Conservation (phyloP, 192 early-diverging fungal genomes). For the Coemansia aciculifera region DNA sequence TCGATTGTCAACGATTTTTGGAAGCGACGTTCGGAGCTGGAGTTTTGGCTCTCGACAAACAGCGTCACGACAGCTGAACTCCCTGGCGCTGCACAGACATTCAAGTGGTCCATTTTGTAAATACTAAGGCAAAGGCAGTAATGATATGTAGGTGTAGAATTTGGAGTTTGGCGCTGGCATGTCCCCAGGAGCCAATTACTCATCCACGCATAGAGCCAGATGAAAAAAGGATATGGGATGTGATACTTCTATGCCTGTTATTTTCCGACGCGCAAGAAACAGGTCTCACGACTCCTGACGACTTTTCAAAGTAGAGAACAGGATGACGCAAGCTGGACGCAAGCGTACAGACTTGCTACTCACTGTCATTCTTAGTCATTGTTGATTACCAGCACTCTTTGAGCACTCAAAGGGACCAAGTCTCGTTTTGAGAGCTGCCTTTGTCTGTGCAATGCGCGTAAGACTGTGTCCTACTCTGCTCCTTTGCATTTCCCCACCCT, state of each 20-base stretch:
- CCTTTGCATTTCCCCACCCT: neutral
- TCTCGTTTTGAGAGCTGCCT: no score
- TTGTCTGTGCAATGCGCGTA: neutral
- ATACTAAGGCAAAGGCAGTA: neutral
- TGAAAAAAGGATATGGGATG: neutral
- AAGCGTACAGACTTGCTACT: no score
- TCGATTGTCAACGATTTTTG: slow-evolving; percentile 47
- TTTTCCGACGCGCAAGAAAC: no score
- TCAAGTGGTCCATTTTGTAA: neutral
- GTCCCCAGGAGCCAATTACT: no score
- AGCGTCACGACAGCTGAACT: slow-evolving; percentile 75
- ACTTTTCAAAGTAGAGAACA: no score
- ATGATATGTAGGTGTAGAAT: neutral
- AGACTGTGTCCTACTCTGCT: neutral
- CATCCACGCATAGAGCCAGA: neutral
- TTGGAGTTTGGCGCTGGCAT: neutral
- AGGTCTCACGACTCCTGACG: no score
- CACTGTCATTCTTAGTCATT: neutral
- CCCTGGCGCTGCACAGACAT: neutral
- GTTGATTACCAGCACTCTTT: neutral
- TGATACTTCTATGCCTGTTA: neutral
- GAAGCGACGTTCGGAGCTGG: slow-evolving; percentile 85
- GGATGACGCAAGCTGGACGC: no score
- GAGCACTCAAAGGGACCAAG: neutral
- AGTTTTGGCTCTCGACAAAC: slow-evolving; percentile 81